phyloP scores from a whole-genome alignment of 257 asterid species.

The Solanum clarkiae region DNA sequence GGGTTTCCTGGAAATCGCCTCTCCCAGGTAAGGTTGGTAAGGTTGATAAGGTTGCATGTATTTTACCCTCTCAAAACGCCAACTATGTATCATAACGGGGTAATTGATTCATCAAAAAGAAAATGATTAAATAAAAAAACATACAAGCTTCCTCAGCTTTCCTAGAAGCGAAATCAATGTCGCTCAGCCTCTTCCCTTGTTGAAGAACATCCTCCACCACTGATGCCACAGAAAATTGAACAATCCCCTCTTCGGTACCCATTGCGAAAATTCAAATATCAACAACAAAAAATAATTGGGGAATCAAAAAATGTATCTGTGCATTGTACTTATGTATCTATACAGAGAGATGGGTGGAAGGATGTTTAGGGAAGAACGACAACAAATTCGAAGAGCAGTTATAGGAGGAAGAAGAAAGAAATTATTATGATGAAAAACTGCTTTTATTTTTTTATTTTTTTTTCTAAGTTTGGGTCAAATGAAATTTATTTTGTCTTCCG shows the following conservation, averaged over 20 bases:
- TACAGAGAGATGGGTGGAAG: constrained; percentile 1
- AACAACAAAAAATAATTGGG: constrained; percentile 8
- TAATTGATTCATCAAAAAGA: neutral
- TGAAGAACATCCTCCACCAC: constrained; percentile 63
- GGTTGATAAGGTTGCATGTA: too few relatives aligned
- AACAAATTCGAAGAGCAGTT: neutral
- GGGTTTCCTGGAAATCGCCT: too few relatives aligned
- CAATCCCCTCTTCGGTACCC: constrained; percentile 40
- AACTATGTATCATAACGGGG: too few relatives aligned
- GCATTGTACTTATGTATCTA: neutral
- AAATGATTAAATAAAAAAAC: neutral
- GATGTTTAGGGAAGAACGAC: constrained; percentile 8
- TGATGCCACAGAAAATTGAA: constrained; percentile 43
- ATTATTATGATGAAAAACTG: neutral
- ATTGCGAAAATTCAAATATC: constrained; percentile 6
- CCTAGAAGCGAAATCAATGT: constrained; percentile 67
- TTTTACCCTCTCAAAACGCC: too few relatives aligned
- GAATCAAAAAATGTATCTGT: neutral
- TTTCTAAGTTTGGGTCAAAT: neutral
- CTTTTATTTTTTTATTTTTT: constrained; percentile 1
- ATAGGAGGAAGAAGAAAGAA: neutral
- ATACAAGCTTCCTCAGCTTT: constrained; percentile 79
- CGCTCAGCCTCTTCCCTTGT: constrained; percentile 44
- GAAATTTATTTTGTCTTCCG: neutral
- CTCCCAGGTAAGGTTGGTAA: too few relatives aligned